Evolutionary conservation across 2,329 filamentous ascomycete genomes (phyloP).

Genomic region (Fusarium lateritium): DNA sequence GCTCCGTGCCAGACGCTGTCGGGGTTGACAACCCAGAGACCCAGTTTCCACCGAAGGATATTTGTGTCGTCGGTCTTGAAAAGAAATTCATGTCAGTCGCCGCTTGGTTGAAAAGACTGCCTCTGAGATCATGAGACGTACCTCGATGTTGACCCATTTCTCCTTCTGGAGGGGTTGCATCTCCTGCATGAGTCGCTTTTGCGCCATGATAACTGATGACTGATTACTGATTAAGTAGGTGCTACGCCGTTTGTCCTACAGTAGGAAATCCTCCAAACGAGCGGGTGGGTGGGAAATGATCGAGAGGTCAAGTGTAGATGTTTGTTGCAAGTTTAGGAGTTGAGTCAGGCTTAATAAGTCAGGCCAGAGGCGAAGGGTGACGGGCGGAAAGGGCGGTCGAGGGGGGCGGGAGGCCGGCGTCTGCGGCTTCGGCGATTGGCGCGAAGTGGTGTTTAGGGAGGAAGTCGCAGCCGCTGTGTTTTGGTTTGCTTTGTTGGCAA

Average conservation of each 20-base stretch:
- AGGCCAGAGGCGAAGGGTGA: slow-evolving; percentile 41
- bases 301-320: slow-evolving; percentile 4
- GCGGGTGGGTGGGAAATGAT: slow-evolving; percentile 10
- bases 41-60: slow-evolving; percentile 89
- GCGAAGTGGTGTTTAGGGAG: slow-evolving; percentile 20
- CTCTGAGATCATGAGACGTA: slow-evolving; percentile 57
- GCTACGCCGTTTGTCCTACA: slow-evolving; percentile 1
- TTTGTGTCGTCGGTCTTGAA: slow-evolving; percentile 81
- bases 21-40: slow-evolving; percentile 91
- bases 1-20: slow-evolving; percentile 94
- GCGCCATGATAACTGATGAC: slow-evolving; percentile 56
- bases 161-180: slow-evolving; percentile 86
- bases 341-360: slow-evolving; percentile 45
- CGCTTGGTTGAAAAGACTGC: not conserved
- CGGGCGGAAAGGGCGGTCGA: slow-evolving; percentile 49
- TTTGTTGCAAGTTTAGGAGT: slow-evolving; percentile 26
- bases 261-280: slow-evolving; percentile 17
- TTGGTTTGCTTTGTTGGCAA: slow-evolving; percentile 25
- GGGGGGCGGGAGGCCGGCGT: slow-evolving; percentile 16
- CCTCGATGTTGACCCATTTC: slow-evolving; percentile 94
- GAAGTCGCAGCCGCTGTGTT: slow-evolving; percentile 12
- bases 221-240: not conserved
- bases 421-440: slow-evolving; percentile 26
- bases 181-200: slow-evolving; percentile 91
- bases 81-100: slow-evolving; percentile 26